phyloP scores from a whole-genome alignment of 495 filamentous ascomycete species.

The Rostrohypoxylon terebratum region DNA sequence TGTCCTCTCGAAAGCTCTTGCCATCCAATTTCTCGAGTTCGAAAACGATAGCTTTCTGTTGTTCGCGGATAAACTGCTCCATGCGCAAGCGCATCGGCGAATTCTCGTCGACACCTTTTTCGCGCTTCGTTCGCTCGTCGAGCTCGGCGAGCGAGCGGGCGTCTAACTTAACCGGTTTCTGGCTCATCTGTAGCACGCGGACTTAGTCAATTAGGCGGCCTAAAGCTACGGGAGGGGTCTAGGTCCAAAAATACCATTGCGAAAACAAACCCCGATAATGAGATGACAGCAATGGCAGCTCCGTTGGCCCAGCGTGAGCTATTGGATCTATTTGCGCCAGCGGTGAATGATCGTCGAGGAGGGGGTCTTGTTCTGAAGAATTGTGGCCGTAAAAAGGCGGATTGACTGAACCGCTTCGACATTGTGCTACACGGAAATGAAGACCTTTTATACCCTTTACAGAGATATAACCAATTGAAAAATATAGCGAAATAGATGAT shows the following conservation, averaged over 20 bases:
- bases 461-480: slow-evolving; percentile 7
- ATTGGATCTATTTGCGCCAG: slow-evolving; percentile 30
- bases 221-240: not conserved
- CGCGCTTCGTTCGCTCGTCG: slow-evolving; percentile 73
- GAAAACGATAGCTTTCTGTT: slow-evolving; percentile 86
- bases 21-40: slow-evolving; percentile 87
- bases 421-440: slow-evolving; percentile 29
- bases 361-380: slow-evolving; percentile 29
- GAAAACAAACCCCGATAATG: slow-evolving; percentile 41
- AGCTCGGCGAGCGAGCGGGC: slow-evolving; percentile 74
- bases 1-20: slow-evolving; percentile 81
- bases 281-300: slow-evolving; percentile 39
- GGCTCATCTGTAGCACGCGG: slow-evolving; percentile 48
- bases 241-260: slow-evolving; percentile 42
- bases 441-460: slow-evolving; percentile 37
- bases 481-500: not conserved
- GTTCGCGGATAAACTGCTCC: slow-evolving; percentile 93
- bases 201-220: slow-evolving; percentile 35
- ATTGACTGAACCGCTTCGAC: slow-evolving; percentile 43
- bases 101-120: slow-evolving; percentile 71
- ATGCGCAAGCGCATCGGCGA: slow-evolving; percentile 98
- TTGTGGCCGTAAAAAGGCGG: slow-evolving; percentile 40
- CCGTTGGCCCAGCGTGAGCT: slow-evolving; percentile 39
- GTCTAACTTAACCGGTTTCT: slow-evolving; percentile 57
- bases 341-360: slow-evolving; percentile 42